Base-by-base conservation (phyloP, 73 alveolate genomes). In the Paramecium sonneborni region DNA sequence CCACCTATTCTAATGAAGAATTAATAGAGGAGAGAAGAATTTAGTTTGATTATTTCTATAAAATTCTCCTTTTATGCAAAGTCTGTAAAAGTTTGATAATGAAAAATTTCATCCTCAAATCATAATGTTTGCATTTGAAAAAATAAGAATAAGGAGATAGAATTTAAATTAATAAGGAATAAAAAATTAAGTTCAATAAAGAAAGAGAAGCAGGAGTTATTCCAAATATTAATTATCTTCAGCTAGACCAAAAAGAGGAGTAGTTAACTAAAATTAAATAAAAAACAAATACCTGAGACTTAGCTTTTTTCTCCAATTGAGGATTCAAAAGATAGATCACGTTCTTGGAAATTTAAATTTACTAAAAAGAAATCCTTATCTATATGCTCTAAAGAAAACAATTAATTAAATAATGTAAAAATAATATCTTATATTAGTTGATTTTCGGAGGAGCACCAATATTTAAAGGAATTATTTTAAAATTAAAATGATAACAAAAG, bases 21-120 rank as follows among this genome's bases (percentile, higher is more conserved):
- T 39, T 74, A 34, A 37, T 74, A 28, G 87, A 74, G 68, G 67
- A 74, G 56, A 74, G 87, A 39, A 74, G 87, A 74, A 37, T 37
- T 32, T 6, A 74, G 39, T 39, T 74, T 15, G 87, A 74, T 18
- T 37, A 39, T n/a, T 74, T 74, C 35, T 74, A 32, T 74, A 74
- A 39, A 39, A 74, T 18, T 37, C 87, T 74, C 41, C 56, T 37
- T 20, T 28, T 39, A 28, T 74, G 67, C 18, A 28, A 28, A 18
- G 87, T 37, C 8, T 2, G 18, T n/a, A 20, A 74, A 18, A 34
- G 62, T 74, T 37, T 74, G 87, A 74, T 74, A 3, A 37, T 74
- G 87, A 74, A 74, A 39, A 74, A 74, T 23, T 74, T 74, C 18
- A 74, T 74, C 7, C 56, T 74, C 44, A 39, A 74, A 37, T 34